phyloP scores from a whole-genome alignment of 164 flowering plant species.

The Magnolia changhungtana region DNA sequence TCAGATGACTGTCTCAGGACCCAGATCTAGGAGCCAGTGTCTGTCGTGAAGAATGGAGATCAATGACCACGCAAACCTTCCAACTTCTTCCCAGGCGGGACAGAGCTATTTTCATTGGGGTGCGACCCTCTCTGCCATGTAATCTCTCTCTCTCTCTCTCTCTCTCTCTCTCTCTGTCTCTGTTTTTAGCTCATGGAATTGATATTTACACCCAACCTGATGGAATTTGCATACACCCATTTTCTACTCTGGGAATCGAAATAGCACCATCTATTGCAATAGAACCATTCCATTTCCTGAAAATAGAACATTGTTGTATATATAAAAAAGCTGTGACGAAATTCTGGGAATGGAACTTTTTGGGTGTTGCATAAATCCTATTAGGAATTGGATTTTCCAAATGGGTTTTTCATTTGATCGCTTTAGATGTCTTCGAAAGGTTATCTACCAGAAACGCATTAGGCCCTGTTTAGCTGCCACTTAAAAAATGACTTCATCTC shows the following conservation, averaged over 20 bases:
- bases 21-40: no score
- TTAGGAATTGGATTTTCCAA: neutral
- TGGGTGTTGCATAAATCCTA: neutral
- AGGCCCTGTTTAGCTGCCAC: neutral
- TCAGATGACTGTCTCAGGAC: no score
- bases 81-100: neutral
- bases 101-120: constrained; percentile 30
- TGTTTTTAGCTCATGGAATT: neutral
- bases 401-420: neutral
- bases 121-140: constrained; percentile 30
- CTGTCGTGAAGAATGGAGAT: neutral
- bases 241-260: neutral
- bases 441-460: neutral
- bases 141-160: neutral
- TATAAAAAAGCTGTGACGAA: neutral
- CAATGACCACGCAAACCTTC: neutral
- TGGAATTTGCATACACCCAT: neutral
- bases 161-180: neutral
- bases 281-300: neutral
- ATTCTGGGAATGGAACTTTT: neutral
- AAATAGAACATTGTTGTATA: no score
- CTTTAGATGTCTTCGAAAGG: neutral
- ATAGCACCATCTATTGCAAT: neutral
- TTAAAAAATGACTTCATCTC: no score
- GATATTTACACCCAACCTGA: neutral